Evolutionary conservation across 2,329 filamentous ascomycete species (phyloP).

Genomic region (Curvularia verruculosa): DNA sequence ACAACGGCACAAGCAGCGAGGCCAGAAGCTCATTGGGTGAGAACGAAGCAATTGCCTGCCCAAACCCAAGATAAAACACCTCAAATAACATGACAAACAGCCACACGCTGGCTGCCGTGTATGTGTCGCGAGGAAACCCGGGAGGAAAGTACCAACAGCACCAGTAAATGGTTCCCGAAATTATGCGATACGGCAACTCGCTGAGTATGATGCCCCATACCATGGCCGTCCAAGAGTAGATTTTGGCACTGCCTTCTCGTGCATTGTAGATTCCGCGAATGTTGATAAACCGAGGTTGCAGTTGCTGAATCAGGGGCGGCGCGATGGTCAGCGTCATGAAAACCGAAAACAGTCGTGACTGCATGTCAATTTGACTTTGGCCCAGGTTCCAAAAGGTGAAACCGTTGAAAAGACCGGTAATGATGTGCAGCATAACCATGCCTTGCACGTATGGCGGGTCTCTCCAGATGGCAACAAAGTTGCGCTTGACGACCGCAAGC

Average conservation of each 20-base stretch:
- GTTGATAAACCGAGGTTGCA: constrained; percentile 74
- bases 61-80: constrained; percentile 68
- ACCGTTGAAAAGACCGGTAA: constrained; percentile 56
- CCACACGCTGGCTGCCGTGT: constrained; percentile 67
- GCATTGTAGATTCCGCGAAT: constrained; percentile 71
- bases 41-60: constrained; percentile 70
- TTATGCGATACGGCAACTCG: constrained; percentile 72
- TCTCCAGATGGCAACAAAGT: constrained; percentile 67
- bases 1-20: constrained; percentile 69
- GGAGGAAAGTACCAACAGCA: constrained; percentile 59
- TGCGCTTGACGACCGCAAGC: constrained; percentile 52
- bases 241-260: constrained; percentile 77
- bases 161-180: constrained; percentile 70
- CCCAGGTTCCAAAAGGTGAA: constrained; percentile 58
- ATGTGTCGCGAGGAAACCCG: constrained; percentile 62
- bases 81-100: constrained; percentile 70
- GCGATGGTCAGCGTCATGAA: constrained; percentile 80
- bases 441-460: constrained; percentile 68
- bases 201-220: constrained; percentile 68
- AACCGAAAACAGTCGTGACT: constrained; percentile 72
- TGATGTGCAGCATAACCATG: constrained; percentile 59
- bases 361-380: constrained; percentile 50
- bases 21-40: constrained; percentile 71
- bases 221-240: constrained; percentile 78
- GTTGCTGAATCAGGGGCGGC: constrained; percentile 75